phyloP scores from a whole-genome alignment of 2,329 filamentous ascomycete genomes.

The Microascus cirrosus region DNA sequence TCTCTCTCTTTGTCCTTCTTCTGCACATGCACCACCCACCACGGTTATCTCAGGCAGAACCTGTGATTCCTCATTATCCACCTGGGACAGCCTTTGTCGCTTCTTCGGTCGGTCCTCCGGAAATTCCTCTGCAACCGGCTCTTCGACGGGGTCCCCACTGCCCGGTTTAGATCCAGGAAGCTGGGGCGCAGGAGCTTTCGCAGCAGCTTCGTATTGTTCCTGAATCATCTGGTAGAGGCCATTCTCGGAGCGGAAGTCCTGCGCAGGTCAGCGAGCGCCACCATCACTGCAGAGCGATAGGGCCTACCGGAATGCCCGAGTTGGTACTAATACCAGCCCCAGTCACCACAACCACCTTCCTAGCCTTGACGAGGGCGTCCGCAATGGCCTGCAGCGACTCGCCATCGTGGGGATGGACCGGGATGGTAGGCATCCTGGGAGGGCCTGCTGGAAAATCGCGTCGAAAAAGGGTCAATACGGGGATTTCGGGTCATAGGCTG shows the following conservation, averaged over 20 bases:
- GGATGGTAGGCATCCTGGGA: constrained; percentile 42
- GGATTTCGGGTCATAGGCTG: background rate
- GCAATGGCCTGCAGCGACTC: constrained; percentile 53
- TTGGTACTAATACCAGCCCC: constrained; percentile 68
- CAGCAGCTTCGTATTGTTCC: constrained; percentile 48
- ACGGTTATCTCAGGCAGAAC: background rate
- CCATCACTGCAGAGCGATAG: too few species aligned
- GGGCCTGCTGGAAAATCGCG: background rate
- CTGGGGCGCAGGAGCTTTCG: constrained; percentile 11
- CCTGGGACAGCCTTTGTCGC: constrained; percentile 5
- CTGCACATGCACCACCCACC: background rate
- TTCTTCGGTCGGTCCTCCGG: constrained; percentile 6
- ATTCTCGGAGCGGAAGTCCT: constrained; percentile 65
- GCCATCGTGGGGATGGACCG: constrained; percentile 38
- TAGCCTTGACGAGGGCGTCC: constrained; percentile 50
- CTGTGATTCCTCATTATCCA: background rate
- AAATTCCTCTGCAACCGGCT: background rate
- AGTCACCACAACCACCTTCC: constrained; percentile 60
- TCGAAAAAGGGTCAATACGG: background rate
- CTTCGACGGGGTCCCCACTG: constrained; percentile 2
- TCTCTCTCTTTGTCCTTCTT: constrained; percentile 2
- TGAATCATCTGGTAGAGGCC: constrained; percentile 64
- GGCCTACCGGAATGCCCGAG: constrained; percentile 57
- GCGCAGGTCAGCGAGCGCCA: background rate
- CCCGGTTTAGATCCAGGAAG: background rate